Base-by-base conservation (phyloP, 116 monocot genomes). In the Iris pallida region DNA sequence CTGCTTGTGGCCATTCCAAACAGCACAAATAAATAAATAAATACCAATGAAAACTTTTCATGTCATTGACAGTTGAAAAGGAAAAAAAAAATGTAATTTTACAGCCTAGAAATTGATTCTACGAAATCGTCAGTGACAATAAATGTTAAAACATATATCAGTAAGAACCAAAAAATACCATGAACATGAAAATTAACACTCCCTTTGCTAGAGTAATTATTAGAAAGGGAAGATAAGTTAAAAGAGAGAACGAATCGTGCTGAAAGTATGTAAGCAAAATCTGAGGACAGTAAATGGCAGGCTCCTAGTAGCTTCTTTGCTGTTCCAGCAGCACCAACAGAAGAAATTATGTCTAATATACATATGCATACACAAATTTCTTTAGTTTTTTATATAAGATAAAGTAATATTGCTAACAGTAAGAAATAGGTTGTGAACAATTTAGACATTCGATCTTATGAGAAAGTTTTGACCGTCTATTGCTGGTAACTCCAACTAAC, bases 1-100 rank as follows among this genome's bases (percentile, higher is more conserved):
- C 67, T 54, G 67, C 54, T 16, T 16, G 13, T 11, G 55, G 16
- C 8, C 53, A 64, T 47, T 48, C 42, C 54, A 30, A 67, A 41
- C 14, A 53, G 55, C 19, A 54, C 16, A 16, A 65, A 8, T 64
- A 47, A 4, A 64, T 7, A 20, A 18, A 0, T 17, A 5, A 40
- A 65, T 65, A 18, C 10, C 52, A 14, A 8, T 65, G 6, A 8
- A 65, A 65, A n/a, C 48, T 5, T n/a, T 5, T 30, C 13, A 65
- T 6, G 4, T 18, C 4, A 6, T 55, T 18, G 16, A 5, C 18
- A 47, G 4, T 64, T 46, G 17, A 8, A 47, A 17, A 18, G 45
- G 7, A 42, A 6, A 13, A 45, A 63, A 7, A 4, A 8, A 52
- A 7, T 30, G 30, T 51, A 0, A 12, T 6, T 63, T 6, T 20